phyloP scores from a whole-genome alignment of 2,329 filamentous ascomycete species.

The Colletotrichum orbiculare region DNA sequence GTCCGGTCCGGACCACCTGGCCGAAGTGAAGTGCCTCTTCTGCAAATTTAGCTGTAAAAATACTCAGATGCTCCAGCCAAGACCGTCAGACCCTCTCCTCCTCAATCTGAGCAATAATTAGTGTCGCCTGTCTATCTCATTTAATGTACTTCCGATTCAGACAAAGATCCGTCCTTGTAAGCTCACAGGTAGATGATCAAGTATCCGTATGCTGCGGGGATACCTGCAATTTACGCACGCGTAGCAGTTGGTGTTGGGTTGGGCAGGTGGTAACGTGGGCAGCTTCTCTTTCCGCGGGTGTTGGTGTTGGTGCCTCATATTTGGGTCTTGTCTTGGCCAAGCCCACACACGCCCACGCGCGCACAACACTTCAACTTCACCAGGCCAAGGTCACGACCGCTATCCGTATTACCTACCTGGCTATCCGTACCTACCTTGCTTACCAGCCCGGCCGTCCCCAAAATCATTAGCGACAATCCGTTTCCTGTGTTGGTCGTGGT shows the following conservation, averaged over 20 bases:
- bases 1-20: constrained; percentile 1
- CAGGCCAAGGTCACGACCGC: not conserved
- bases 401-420: too few species aligned
- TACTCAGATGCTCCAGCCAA: too few species aligned
- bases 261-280: constrained; percentile 3
- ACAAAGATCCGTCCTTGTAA: too few species aligned
- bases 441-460: not conserved
- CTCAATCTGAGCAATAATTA: too few species aligned
- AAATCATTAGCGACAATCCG: constrained; percentile 23
- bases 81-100: too few species aligned
- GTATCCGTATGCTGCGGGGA: not conserved
- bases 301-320: constrained; percentile 31
- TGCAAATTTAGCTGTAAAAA: too few species aligned
- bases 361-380: not conserved
- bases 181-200: too few species aligned
- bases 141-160: too few species aligned
- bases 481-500: not conserved
- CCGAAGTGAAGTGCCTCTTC: too few species aligned
- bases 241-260: not conserved
- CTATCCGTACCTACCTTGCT: not conserved
- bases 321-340: constrained; percentile 11
- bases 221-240: not conserved
- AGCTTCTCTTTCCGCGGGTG: not conserved
- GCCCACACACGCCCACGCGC: not conserved
- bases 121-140: too few species aligned